Percentiles rank a stretch among this genome's conserved stretches.
Conservation (phyloP, 2,329 filamentous ascomycete species). For the Colletotrichum sp. region DNA sequence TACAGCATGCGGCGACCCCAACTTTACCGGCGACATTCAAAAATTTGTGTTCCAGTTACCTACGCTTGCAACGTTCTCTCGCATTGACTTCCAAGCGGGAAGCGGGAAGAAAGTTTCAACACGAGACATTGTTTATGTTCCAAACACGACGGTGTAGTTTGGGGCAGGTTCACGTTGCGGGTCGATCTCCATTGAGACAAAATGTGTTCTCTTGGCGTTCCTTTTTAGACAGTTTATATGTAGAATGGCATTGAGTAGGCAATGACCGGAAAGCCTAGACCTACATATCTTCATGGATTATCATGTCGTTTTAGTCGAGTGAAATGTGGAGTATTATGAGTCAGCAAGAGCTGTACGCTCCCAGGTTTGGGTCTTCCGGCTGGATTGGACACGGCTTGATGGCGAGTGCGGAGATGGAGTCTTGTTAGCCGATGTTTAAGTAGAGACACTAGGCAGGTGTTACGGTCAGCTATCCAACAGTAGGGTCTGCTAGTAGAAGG, state of each 20-base stretch:
- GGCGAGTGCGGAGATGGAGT: background rate
- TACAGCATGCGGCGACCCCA: background rate
- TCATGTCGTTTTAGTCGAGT: background rate
- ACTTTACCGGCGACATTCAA: background rate
- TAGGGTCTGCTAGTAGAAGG: no score
- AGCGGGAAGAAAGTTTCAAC: background rate
- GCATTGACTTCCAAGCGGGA: background rate
- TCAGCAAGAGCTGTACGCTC: background rate
- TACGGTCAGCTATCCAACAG: no score
- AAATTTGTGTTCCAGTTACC: background rate
- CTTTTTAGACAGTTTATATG: background rate
- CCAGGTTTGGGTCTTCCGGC: background rate
- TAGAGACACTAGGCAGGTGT: background rate
- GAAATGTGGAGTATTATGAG: background rate
- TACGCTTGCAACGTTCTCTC: background rate
- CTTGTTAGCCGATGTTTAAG: background rate
- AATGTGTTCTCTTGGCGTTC: background rate
- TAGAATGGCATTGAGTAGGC: background rate
- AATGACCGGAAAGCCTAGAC: background rate
- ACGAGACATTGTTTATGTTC: background rate
- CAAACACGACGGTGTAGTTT: background rate
- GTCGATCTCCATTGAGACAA: background rate
- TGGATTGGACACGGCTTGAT: background rate
- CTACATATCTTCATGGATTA: background rate
- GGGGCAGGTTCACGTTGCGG: background rate